These are phyloP conservation scores for Nemania bipapillata DNA, from an alignment of 2,329 filamentous ascomycete genomes.

Conservation along the genomic window DNA sequence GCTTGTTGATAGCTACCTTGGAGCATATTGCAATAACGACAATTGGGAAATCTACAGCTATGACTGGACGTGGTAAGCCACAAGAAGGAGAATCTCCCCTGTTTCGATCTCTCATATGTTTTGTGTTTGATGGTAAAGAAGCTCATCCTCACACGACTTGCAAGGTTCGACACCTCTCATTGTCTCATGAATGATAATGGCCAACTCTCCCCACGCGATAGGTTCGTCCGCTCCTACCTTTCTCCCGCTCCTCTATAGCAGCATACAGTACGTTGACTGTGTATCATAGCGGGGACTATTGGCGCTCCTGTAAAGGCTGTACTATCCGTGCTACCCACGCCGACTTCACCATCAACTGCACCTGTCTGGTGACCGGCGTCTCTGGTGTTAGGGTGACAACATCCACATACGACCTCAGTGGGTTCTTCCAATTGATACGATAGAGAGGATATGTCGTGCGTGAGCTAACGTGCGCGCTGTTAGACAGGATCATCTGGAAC, in stretches of 20 bases:
- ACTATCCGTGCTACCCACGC: slow-evolving; percentile 42
- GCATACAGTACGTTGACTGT: slow-evolving; percentile 12
- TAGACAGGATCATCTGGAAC: slow-evolving; percentile 54
- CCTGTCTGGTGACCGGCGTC: slow-evolving; percentile 42
- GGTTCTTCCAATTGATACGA: slow-evolving; percentile 15
- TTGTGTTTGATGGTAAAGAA: neutral
- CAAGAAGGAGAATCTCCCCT: neutral
- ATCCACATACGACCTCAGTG: slow-evolving; percentile 48
- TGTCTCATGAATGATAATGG: slow-evolving; percentile 50
- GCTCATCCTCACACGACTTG: slow-evolving; percentile 15
- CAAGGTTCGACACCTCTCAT: slow-evolving; percentile 54
- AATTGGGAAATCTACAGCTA: slow-evolving; percentile 52
- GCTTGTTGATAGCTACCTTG: slow-evolving; percentile 51
- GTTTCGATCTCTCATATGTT: neutral
- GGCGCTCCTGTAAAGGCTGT: slow-evolving; percentile 47
- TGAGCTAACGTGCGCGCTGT: slow-evolving; percentile 17
- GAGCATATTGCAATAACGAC: slow-evolving; percentile 56
- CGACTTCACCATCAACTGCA: slow-evolving; percentile 45
- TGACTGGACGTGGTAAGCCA: slow-evolving; percentile 55
- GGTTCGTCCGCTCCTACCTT: slow-evolving; percentile 38
- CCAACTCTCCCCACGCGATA: slow-evolving; percentile 42
- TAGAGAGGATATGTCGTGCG: neutral
- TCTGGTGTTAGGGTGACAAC: slow-evolving; percentile 32
- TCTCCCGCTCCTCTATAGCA: neutral
- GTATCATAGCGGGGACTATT: slow-evolving; percentile 47